Base-by-base conservation (phyloP, 225 moss, liverwort and hornwort species). In the Bryum argenteum region DNA sequence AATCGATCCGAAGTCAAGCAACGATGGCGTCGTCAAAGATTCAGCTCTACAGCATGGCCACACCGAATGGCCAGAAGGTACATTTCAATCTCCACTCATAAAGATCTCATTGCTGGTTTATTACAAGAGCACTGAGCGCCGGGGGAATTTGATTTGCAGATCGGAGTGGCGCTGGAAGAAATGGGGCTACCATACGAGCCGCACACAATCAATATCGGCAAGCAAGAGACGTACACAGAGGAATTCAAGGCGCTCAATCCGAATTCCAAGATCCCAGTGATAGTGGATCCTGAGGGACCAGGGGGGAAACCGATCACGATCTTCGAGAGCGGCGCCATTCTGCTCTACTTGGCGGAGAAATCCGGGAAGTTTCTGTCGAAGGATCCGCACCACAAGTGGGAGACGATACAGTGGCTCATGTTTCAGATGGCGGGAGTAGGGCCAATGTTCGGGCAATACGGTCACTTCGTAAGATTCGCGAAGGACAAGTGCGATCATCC, bases 51-150 rank as follows among this genome's bases (percentile, higher is more conserved):
- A 94, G 91, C 88, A 15, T 88, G 54, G 86, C 85, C 52, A 91
- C 88, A 17, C 93, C 91, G 1, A 94, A 94, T 72, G 91, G 93
- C 65, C 77, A 80, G 71, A 94, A 91, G 91, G 91, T 94, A 70
- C 33, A 18, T n/a, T n/a, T n/a, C n/a, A 3, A 33, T 33, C 33
- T 33, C 11, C 24, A 21, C 33, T 23, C 11, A 19, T 26, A 8
- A 44, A 13, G 64, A 54, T 21, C 40, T 47, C 8, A 18, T 21
- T 10, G 33, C 13, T 33, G 33, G 33, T 33, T 33, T 4, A 26
- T 26, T 4, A n/a, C n/a, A n/a, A n/a, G 26, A 33, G 33, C 33
- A 33, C 33, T 33, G 33, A 33, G 2, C 33, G n/a, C n/a, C n/a
- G 33, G 33, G 33, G 33, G 33, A 33, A n/a, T n/a, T 33, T 33